Conservation (phyloP, 768 basidiomycete genomes). For the Tulasnella sp. region DNA sequence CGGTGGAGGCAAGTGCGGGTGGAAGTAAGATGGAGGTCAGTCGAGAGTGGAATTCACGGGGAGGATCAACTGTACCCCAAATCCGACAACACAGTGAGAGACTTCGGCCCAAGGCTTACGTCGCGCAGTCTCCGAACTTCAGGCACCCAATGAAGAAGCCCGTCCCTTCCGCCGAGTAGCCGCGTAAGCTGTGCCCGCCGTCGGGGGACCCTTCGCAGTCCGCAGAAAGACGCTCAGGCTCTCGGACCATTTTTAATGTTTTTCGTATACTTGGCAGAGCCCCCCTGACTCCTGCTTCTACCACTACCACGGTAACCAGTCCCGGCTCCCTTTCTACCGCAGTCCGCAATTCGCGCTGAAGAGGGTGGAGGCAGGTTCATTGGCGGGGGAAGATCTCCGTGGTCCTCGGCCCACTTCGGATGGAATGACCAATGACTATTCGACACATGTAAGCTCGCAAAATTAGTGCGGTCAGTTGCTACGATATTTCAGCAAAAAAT, state of each 20-base stretch:
- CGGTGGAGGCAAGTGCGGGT: not conserved
- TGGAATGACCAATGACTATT: not conserved
- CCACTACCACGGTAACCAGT: not conserved
- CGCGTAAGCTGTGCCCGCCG: not conserved
- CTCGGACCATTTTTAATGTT: not conserved
- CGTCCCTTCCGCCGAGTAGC: not conserved
- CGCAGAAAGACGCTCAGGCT: not conserved
- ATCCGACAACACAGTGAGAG: not conserved
- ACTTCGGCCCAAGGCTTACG: not conserved
- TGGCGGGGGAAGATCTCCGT: not conserved
- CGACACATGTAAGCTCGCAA: not conserved
- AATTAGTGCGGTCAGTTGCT: conserved; percentile 1
- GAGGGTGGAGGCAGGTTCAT: not conserved
- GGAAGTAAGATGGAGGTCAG: not conserved
- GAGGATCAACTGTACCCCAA: not conserved
- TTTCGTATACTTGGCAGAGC: not conserved
- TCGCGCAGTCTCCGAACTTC: not conserved
- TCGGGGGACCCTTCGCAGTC: not conserved
- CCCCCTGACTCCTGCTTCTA: conserved; percentile 4
- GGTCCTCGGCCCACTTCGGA: not conserved
- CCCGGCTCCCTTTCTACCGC: not conserved
- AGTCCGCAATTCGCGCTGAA: not conserved
- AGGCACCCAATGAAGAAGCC: conserved; percentile 1
- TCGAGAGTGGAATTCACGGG: not conserved
- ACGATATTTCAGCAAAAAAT: too few relatives aligned